Conservation (phyloP, 1,284 basidiomycete genomes). For the Violaceomyces palustris region DNA sequence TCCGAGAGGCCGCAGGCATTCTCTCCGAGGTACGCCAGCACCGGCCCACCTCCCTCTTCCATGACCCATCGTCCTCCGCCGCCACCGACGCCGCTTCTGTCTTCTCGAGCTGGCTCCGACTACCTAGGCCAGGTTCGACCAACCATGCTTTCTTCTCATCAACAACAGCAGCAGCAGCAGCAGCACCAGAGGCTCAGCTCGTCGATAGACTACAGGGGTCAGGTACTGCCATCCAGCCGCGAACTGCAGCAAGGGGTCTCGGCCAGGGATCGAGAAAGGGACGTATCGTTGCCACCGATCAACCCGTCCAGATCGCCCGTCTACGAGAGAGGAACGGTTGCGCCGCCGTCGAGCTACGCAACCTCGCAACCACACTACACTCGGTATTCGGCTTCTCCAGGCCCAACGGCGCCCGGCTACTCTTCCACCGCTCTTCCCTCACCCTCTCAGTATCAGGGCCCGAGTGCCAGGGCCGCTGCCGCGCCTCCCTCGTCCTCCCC, state of each 20-base stretch:
- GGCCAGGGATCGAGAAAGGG: constrained; percentile 7
- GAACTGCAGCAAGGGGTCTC: too few relatives aligned
- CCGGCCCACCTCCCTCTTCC: neutral
- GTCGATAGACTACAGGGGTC: too few relatives aligned
- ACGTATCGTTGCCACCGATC: constrained; percentile 24
- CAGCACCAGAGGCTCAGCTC: neutral
- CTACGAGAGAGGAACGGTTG: neutral
- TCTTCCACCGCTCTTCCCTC: too few relatives aligned
- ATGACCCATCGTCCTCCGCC: neutral
- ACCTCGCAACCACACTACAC: neutral
- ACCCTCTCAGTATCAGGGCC: too few relatives aligned
- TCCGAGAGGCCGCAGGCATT: neutral
- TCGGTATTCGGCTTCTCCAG: neutral
- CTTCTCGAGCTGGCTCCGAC: too few relatives aligned
- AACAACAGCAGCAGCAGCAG: neutral
- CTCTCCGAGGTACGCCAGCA: neutral
- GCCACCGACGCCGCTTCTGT: neutral
- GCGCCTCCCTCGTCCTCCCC: too few relatives aligned
- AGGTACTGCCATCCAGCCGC: too few relatives aligned
- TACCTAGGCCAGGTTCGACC: too few relatives aligned
- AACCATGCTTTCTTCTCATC: too few relatives aligned
- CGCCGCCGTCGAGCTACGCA: neutral
- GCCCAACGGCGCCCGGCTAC: too few relatives aligned
- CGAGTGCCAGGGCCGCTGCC: too few relatives aligned
- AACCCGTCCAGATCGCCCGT: neutral